A percentile compares a stretch with the other conserved stretches of the same genome.
These are phyloP conservation scores for Bidens hawaiensis DNA, from an alignment of 140 eudicot genomes.

Conservation along the genomic window DNA sequence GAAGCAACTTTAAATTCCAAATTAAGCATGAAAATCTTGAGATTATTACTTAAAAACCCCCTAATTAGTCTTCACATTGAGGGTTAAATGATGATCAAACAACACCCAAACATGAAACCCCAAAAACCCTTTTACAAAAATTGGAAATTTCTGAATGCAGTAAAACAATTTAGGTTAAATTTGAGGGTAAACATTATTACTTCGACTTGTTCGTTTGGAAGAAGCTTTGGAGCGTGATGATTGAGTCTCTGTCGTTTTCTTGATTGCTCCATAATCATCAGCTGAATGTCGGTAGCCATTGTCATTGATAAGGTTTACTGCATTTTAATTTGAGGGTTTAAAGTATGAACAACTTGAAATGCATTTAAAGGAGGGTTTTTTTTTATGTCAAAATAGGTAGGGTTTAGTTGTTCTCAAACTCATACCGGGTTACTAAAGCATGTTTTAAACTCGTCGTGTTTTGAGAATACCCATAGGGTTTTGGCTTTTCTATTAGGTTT, in stretches of 20 bases:
- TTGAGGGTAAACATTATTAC: conserved; percentile 21
- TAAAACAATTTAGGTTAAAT: background rate
- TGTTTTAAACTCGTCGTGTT: too few relatives aligned
- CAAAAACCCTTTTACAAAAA: conserved; percentile 10
- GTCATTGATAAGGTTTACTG: too few relatives aligned
- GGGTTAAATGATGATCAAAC: conserved; percentile 1
- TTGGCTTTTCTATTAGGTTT: too few relatives aligned
- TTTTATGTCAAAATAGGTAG: background rate
- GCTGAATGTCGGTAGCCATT: conserved; percentile 34
- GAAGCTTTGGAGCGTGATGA: conserved; percentile 35
- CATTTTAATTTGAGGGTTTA: background rate
- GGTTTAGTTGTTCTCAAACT: too few relatives aligned
- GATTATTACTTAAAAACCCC: conserved; percentile 2
- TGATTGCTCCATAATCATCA: conserved; percentile 25
- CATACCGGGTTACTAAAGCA: too few relatives aligned
- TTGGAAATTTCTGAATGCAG: background rate
- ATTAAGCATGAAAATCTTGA: background rate
- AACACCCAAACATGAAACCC: background rate
- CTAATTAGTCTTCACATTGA: background rate
- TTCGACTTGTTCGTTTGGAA: conserved; percentile 26
- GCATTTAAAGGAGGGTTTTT: too few relatives aligned
- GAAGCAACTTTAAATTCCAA: too few relatives aligned
- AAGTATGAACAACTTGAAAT: background rate
- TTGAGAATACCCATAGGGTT: too few relatives aligned
- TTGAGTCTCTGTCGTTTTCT: conserved; percentile 28